Percentiles rank a stretch among this genome's conserved stretches.
phyloP scores from a whole-genome alignment of 2,329 filamentous ascomycete species.

The Cladophialophora yegresii region DNA sequence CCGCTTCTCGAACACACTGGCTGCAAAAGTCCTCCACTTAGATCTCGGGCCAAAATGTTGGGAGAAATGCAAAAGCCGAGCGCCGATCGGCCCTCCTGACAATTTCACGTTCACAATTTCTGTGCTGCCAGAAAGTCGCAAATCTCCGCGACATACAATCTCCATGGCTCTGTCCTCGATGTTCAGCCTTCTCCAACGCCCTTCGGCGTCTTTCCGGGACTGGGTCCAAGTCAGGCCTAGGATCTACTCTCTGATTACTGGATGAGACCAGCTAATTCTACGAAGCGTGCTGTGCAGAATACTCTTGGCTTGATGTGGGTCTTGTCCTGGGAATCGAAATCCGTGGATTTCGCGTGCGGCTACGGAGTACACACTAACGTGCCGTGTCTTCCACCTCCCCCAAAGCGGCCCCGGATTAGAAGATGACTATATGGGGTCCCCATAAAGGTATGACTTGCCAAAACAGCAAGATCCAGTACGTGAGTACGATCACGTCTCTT shows the following conservation, averaged over 20 bases:
- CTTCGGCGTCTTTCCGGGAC: neutral
- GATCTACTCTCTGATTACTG: neutral
- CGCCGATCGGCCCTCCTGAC: neutral
- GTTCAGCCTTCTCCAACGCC: neutral
- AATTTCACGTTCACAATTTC: neutral
- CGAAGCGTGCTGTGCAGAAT: neutral
- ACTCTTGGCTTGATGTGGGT: neutral
- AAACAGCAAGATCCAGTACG: neutral
- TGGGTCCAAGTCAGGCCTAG: neutral
- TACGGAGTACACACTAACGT: conserved; percentile 2
- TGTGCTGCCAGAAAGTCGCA: neutral
- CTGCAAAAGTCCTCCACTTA: neutral
- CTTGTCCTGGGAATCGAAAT: conserved; percentile 9
- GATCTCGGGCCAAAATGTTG: neutral
- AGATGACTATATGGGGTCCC: neutral
- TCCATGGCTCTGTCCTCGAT: neutral
- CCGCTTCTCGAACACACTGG: neutral
- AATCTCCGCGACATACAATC: neutral
- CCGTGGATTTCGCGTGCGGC: conserved; percentile 6
- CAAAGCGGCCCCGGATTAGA: neutral
- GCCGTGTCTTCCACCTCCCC: conserved; percentile 7
- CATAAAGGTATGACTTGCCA: neutral
- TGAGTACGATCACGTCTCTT: neutral
- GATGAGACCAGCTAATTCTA: neutral
- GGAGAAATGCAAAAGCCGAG: neutral